Percentiles rank a stretch among this genome's conserved stretches.
Conservation (phyloP, 78 protist species). For the Mantamonas sphyraenae region DNA sequence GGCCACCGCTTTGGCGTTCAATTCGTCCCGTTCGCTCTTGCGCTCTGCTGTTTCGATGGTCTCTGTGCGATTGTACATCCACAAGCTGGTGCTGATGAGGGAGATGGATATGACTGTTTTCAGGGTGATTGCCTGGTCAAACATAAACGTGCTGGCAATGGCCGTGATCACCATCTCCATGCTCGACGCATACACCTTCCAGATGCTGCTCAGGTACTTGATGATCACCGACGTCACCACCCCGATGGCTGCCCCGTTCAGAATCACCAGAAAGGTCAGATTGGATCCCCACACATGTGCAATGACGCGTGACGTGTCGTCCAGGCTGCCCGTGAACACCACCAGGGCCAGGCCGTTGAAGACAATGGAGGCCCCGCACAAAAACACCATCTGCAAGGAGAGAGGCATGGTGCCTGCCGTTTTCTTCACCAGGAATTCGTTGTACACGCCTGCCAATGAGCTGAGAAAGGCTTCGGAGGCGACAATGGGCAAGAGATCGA, state of each 20-base stretch:
- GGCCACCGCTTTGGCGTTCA: too few relatives aligned
- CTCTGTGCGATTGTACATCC: too few relatives aligned
- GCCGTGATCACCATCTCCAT: neutral
- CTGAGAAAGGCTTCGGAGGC: neutral
- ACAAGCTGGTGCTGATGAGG: too few relatives aligned
- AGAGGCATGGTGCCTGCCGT: neutral
- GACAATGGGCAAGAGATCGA: too few relatives aligned
- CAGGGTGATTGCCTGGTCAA: too few relatives aligned
- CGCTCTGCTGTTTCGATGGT: too few relatives aligned
- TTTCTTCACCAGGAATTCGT: neutral
- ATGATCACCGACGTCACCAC: neutral
- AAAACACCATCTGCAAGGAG: neutral
- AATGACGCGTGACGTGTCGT: too few relatives aligned
- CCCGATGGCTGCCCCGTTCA: neutral
- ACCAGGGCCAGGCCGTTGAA: neutral
- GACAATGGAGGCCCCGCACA: neutral
- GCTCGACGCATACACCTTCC: neutral
- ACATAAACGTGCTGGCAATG: neutral
- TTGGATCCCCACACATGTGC: too few relatives aligned
- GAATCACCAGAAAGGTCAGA: neutral
- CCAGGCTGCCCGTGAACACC: neutral
- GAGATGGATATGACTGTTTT: too few relatives aligned
- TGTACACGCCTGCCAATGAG: neutral
- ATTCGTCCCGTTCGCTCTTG: too few relatives aligned
- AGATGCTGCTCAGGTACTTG: neutral